A percentile compares a stretch with the other conserved stretches of the same genome.
These are phyloP conservation scores for Withania somnifera DNA, from an alignment of 305 asterid genomes.

Conservation along the genomic window DNA sequence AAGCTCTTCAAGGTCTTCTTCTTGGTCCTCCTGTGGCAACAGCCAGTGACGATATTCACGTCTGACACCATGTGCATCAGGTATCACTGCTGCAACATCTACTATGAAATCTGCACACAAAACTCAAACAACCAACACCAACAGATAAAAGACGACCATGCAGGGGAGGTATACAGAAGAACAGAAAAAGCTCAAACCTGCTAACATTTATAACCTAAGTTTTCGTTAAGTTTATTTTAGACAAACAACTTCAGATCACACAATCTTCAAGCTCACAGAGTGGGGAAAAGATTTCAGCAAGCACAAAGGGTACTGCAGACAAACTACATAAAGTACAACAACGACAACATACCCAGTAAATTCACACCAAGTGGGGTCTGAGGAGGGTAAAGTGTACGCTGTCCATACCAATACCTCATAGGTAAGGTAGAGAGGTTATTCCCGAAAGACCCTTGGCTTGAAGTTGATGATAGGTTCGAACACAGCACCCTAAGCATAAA, in stretches of 20 bases:
- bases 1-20: slow-evolving; percentile 75
- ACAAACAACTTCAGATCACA: background rate
- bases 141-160: background rate
- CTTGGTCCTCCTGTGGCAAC: slow-evolving; percentile 28
- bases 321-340: background rate
- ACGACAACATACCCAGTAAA: too few species aligned
- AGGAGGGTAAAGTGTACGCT: too few species aligned
- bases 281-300: background rate
- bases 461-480: too few species aligned
- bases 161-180: background rate
- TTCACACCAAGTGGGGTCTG: too few species aligned
- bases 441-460: too few species aligned
- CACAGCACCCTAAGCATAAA: too few species aligned
- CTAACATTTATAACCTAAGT: background rate
- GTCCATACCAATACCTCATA: too few species aligned
- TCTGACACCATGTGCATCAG: slow-evolving; percentile 54
- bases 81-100: slow-evolving; percentile 26
- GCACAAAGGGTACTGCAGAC: background rate
- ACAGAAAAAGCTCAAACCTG: background rate
- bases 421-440: too few species aligned
- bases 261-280: background rate
- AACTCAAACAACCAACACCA: background rate
- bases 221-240: background rate
- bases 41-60: slow-evolving; percentile 54
- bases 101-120: background rate